Conservation (phyloP, 495 filamentous ascomycete genomes). For the Aspergillus sparsus region DNA sequence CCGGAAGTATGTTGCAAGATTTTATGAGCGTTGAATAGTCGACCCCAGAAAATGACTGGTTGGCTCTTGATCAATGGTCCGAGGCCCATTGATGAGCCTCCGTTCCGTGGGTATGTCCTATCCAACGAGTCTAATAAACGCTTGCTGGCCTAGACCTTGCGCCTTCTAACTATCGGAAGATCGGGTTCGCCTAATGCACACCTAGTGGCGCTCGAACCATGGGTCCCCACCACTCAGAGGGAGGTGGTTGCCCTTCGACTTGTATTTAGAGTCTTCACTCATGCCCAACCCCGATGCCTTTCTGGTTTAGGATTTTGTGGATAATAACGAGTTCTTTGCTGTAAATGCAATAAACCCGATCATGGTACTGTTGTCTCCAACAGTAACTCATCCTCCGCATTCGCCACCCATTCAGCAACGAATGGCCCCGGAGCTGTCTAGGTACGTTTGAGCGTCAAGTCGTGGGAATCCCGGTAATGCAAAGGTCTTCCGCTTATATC, state of each 20-base stretch:
- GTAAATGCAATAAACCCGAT: slow-evolving; percentile 15
- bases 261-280: background rate
- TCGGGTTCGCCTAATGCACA: background rate
- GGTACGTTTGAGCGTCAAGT: background rate
- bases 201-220: slow-evolving; percentile 4
- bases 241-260: background rate
- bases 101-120: slow-evolving; percentile 8
- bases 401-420: slow-evolving; percentile 4
- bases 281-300: background rate
- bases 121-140: background rate
- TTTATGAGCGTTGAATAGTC: slow-evolving; percentile 6
- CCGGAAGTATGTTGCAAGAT: background rate
- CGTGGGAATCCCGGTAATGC: no score
- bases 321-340: background rate
- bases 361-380: slow-evolving; percentile 19
- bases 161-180: background rate
- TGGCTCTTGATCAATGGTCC: background rate
- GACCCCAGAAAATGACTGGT: slow-evolving; percentile 12
- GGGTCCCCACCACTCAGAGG: background rate
- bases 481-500: background rate
- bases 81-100: slow-evolving; percentile 13
- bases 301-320: background rate
- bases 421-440: slow-evolving; percentile 20
- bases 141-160: slow-evolving; percentile 19
- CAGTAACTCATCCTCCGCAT: slow-evolving; percentile 9